These are phyloP conservation scores for Fusarium graminum DNA, from an alignment of 2,329 filamentous ascomycete species.

Conservation along the genomic window DNA sequence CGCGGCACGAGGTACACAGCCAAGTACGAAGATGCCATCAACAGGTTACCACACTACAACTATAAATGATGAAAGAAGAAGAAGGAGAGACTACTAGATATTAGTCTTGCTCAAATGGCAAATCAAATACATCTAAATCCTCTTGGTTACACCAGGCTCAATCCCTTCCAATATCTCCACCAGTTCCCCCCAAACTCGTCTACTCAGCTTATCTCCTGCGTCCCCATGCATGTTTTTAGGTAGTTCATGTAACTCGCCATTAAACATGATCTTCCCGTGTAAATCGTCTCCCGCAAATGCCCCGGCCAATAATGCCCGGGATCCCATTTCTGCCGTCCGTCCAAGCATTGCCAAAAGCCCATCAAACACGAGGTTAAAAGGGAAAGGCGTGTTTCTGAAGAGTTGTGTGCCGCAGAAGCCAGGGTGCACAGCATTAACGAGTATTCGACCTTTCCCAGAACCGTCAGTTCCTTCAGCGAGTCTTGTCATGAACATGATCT, in stretches of 20 bases:
- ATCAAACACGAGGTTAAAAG: conserved; percentile 45
- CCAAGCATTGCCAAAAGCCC: conserved; percentile 46
- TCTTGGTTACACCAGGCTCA: conserved; percentile 55
- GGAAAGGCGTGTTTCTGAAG: conserved; percentile 53
- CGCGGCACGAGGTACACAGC: conserved; percentile 1
- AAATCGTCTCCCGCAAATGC: conserved; percentile 55
- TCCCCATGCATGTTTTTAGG: conserved; percentile 50
- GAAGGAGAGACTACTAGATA: background rate
- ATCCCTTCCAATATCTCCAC: conserved; percentile 58
- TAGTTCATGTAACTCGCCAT: conserved; percentile 48
- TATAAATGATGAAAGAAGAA: too few species aligned
- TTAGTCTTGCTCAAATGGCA: background rate
- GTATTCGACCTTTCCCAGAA: conserved; percentile 51
- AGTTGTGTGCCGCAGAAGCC: conserved; percentile 58
- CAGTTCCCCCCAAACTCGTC: conserved; percentile 59
- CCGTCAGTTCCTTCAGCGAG: conserved; percentile 53
- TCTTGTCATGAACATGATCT: conserved; percentile 49
- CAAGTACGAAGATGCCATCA: too few species aligned
- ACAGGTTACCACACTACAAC: too few species aligned
- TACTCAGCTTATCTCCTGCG: conserved; percentile 54
- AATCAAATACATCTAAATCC: conserved; percentile 45
- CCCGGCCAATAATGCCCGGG: conserved; percentile 56
- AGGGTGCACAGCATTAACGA: conserved; percentile 57
- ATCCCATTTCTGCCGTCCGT: conserved; percentile 56
- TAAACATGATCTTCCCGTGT: conserved; percentile 58